Evolutionary conservation across 1,139 yeast genomes (phyloP), one percentile per base, ranked within the genome.

Genomic region (Candida gigantensis): DNA sequence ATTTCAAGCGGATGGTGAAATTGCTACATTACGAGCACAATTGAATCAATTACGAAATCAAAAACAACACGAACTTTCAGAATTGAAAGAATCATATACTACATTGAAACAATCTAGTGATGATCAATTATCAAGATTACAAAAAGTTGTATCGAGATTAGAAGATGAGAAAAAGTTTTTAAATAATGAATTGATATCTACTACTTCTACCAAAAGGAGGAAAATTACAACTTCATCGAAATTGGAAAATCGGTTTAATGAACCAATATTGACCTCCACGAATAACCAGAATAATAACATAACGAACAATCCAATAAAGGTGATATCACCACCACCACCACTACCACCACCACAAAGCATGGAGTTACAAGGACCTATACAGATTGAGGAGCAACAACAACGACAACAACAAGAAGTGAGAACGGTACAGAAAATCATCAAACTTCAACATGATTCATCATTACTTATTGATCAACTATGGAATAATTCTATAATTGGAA

Each of bases 121-220:
- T 15, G 64, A 59, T 2, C 77, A 74, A 44, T 53, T 79, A 5
- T 55, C 54, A 13, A 57, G 63, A 10, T 55, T 80, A 37, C 62
- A 63, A 37, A 64, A 62, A 24, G 65, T 71, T 17, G 65, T 84
- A 2, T 78, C 72, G 45, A 72, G 73, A 42, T 58, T 83, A 29
- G 85, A 81, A 50, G 88, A 83, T 49, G 94, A 86, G 49, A 78
- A 79, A 60, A 77, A 78, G 62, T 86, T 88, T 50, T 57, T 85
- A 26, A 61, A 57, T 35, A 68, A 69, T 47, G 76, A 70, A 45
- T 47, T 71, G 32, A 55, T 59, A 37, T 52, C 62, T 9, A 46
- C 55, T 12, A 44, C 55, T 11, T 28, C 37, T 13, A 20, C n/a
- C 19, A 41, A 38, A 14, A 33, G 31, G 18, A 29, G 40, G 11